phyloP scores from a whole-genome alignment of 1,139 yeast genomes.

The Blastobotrys apis region DNA sequence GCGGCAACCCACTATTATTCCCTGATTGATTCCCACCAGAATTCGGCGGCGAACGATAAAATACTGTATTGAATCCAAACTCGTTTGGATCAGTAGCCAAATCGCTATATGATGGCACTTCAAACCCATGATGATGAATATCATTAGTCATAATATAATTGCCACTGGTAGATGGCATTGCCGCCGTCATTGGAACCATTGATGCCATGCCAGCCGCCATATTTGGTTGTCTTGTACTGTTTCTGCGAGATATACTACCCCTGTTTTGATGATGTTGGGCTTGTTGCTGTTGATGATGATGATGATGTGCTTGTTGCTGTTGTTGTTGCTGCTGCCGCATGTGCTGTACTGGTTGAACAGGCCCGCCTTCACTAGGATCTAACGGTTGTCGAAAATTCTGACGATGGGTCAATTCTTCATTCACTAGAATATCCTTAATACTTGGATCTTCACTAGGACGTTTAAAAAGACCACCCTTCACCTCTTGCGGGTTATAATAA shows the following conservation, averaged over 20 bases:
- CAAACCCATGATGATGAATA: not conserved
- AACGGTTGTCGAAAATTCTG: slow-evolving; percentile 48
- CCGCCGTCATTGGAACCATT: not conserved
- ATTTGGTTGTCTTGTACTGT: too few relatives aligned
- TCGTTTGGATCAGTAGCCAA: slow-evolving; percentile 5
- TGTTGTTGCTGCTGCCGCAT: slow-evolving; percentile 5
- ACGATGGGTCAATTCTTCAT: slow-evolving; percentile 58
- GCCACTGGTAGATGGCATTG: not conserved
- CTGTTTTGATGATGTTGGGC: too few relatives aligned
- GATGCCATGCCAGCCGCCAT: too few relatives aligned
- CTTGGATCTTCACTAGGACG: slow-evolving; percentile 53
- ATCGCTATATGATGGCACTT: not conserved
- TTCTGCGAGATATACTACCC: too few relatives aligned
- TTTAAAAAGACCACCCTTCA: slow-evolving; percentile 47
- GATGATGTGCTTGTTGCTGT: not conserved
- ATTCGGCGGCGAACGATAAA: too few relatives aligned
- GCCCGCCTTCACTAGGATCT: slow-evolving; percentile 27
- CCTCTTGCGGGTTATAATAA: slow-evolving; percentile 74
- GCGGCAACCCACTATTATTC: too few relatives aligned
- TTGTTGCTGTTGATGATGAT: not conserved
- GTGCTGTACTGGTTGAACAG: not conserved
- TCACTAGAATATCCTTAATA: slow-evolving; percentile 49
- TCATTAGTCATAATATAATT: slow-evolving; percentile 3
- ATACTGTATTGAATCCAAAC: not conserved
- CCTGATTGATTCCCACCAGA: too few relatives aligned